Evolutionary conservation across 2,329 filamentous ascomycete species (phyloP).

Genomic region (Magnaporthiopsis poae): DNA sequence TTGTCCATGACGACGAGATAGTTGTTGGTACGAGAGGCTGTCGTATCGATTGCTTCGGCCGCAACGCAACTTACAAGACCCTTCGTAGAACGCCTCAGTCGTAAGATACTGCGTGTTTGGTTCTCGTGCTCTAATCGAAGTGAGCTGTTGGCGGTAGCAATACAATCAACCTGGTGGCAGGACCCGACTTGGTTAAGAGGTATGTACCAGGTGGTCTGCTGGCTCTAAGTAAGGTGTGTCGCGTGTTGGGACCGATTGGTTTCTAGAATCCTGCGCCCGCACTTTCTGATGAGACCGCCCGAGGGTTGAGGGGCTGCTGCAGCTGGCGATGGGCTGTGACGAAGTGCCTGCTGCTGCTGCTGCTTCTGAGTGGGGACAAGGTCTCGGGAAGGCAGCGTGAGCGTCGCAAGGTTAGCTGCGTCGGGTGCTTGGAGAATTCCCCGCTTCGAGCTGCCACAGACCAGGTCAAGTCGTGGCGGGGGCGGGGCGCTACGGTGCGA

Average conservation of each 20-base stretch:
- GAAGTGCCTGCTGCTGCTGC: not conserved
- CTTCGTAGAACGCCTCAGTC: not conserved
- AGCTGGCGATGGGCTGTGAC: not conserved
- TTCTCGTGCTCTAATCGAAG: not conserved
- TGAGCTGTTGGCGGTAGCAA: not conserved
- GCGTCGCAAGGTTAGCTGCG: not conserved
- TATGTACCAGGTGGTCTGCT: not conserved
- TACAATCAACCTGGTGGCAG: not conserved
- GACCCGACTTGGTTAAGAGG: not conserved
- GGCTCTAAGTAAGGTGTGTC: not conserved
- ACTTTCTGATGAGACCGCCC: not conserved
- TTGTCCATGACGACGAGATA: conserved; percentile 4
- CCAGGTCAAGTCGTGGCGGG: not conserved
- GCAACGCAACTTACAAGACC: not conserved
- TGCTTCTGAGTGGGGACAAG: not conserved
- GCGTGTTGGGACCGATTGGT: too few relatives aligned
- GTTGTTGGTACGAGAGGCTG: too few relatives aligned
- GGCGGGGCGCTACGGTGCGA: not conserved
- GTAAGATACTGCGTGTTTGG: not conserved
- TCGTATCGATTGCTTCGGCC: not conserved
- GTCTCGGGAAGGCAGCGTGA: not conserved
- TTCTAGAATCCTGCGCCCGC: too few relatives aligned
- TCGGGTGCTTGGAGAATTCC: not conserved
- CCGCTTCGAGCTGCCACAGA: not conserved
- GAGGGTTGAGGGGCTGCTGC: not conserved